Evolutionary conservation across 805 yeast species (phyloP), one percentile per base, ranked within the genome.

Genomic region (Nakazawaea ishiwadae): DNA sequence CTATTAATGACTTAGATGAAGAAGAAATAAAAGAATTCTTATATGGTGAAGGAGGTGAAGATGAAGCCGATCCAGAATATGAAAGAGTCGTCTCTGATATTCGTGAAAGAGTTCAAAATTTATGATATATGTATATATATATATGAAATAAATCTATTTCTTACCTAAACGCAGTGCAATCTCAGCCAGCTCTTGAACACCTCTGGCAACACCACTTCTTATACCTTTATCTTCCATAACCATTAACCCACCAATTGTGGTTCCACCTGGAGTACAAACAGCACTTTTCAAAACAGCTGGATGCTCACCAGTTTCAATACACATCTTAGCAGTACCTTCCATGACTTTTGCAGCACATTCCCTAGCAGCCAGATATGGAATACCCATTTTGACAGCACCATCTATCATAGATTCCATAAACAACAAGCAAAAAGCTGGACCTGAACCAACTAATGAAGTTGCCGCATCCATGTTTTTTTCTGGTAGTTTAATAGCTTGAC

Each of bases 261-360:
- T 90, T 26, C 99, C 99, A 23, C 93, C 99, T 18, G 99, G 99
- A 0, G 99, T 93, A 58, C 96, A 89, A 7, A 93, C 93, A 52
- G 81, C 82, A 58, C 84, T 80, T 58, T 86, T 86, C 59, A 93
- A 73, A 10, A 76, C 87, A 15, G 93, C 91, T 9, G 99, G 99
- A 56, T 91, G 96, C 33, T 72, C 77, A 3, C 87, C 89, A 9
- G 89, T 81, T 50, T 78, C 76, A 48, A 81, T 75, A 1, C 83
- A 90, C 96, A 93, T 85, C 63, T 79, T 81, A 12, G 93, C 91
- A 11, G 97, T 85, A 18, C 99, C 99, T 60, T 84, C 90, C 78
- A 89, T 72, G 15, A 91, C 96, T 63, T 89, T 91, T 21, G 95
- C 85, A 9, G 98, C 97, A 52, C 95, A 82, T 48, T 81, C 81